Evolutionary conservation across 148 eudicot species (phyloP), one percentile per base, ranked within the genome.

Genomic region (Spergularia bocconei): DNA sequence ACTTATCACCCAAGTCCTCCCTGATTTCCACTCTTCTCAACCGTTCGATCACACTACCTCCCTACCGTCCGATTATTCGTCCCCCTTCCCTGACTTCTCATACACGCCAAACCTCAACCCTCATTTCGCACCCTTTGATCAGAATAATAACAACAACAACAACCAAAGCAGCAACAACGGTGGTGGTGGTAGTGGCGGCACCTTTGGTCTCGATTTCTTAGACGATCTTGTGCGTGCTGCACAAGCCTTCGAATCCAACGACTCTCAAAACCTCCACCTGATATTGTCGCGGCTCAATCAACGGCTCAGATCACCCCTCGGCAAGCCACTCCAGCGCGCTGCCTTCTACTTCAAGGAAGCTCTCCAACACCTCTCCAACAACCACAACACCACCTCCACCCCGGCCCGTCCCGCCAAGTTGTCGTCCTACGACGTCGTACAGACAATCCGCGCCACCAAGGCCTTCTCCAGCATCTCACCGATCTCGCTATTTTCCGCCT

Each of bases 301-400:
- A 53, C 90, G 87, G 36, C 90, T 94, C 1, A 68, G 80, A 7
- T 80, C 96, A 15, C 92, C 97, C 3, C 16, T 73, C 7, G 98
- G 97, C 0, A 91, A 88, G 25, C 93, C 98, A 0, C 88, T 91
- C 23, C 93, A 90, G 38, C 76, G 98, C 59, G 98, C 96, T 3
- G 93, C 91, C 21, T 94, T 85, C 77, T 94, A 91, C 82, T 91
- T 91, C 84, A 91, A 90, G 72, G 96, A 94, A 76, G 96, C 98
- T 6, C 91, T 94, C 1, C 87, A 87, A 67, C 74, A 84, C 53
- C 79, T 91, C 11, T 78, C 85, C 73, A 70, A 84, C 63, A 84
- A 67, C 12, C 38, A 63, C 16, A 38, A 54, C 57, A 47, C 33
- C 53, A 33, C 85, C 57, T 70, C 79, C 15, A 36, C 70, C 1